phyloP scores from a whole-genome alignment of 805 yeast species.

The Saccharomyces kudriavzevii region DNA sequence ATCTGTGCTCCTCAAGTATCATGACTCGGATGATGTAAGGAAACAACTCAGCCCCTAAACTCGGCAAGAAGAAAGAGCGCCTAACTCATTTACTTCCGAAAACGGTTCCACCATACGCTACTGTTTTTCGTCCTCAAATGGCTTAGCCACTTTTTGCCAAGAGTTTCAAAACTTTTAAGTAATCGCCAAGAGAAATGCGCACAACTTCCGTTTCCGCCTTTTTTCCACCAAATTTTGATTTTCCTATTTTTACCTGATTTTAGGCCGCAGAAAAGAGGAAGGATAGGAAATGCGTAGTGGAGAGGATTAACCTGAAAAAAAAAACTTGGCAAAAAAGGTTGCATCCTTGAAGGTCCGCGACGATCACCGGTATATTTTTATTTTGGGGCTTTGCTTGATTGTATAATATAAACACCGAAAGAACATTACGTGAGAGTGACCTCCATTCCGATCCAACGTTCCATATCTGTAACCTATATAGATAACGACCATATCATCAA shows the following conservation, averaged over 20 bases:
- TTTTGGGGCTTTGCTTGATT: neutral
- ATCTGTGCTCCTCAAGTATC: neutral
- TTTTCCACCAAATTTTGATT: neutral
- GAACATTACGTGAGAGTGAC: neutral
- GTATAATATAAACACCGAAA: neutral
- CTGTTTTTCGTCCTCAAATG: neutral
- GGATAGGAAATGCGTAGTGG: neutral
- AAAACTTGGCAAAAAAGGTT: neutral
- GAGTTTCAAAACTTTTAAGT: neutral
- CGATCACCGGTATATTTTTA: neutral
- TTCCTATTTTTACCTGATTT: neutral
- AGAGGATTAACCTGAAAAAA: neutral
- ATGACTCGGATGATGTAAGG: neutral
- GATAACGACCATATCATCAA: neutral
- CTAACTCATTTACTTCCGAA: neutral
- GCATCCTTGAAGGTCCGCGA: neutral
- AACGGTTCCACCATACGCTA: neutral
- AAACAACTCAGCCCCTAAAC: neutral
- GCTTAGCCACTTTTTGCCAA: neutral
- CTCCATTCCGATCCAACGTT: neutral
- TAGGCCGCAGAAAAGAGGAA: neutral
- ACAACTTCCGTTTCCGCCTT: neutral
- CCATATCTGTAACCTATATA: neutral
- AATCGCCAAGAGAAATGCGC: neutral
- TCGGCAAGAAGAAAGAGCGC: neutral